Evolutionary conservation across 2,329 filamentous ascomycete genomes (phyloP).

Genomic region (Trichoderma sp.): DNA sequence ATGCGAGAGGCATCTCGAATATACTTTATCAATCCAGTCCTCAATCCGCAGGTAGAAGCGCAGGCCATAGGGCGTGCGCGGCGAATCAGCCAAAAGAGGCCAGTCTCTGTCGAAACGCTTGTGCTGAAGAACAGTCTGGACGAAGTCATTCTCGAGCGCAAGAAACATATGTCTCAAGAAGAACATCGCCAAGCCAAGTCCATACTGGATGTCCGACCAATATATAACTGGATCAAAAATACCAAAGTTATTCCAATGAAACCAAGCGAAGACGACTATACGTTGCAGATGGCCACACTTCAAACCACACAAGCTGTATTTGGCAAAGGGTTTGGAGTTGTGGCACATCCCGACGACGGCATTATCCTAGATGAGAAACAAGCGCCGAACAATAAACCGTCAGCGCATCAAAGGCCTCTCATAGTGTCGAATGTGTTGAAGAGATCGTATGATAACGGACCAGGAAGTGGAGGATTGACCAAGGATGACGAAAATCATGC

Average conservation of each 20-base stretch:
- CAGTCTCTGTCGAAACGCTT: slow-evolving; percentile 83
- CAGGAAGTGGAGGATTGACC: slow-evolving; percentile 24
- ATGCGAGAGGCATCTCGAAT: slow-evolving; percentile 80
- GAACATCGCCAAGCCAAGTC: slow-evolving; percentile 59
- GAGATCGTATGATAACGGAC: slow-evolving; percentile 29
- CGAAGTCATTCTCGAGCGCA: slow-evolving; percentile 75
- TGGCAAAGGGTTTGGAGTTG: slow-evolving; percentile 49
- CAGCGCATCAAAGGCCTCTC: background rate
- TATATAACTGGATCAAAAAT: slow-evolving; percentile 62
- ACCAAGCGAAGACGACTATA: slow-evolving; percentile 35
- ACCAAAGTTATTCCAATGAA: slow-evolving; percentile 46
- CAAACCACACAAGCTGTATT: slow-evolving; percentile 52
- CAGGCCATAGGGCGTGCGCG: slow-evolving; percentile 91
- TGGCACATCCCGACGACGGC: slow-evolving; percentile 49
- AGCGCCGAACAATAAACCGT: background rate
- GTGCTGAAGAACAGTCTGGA: slow-evolving; percentile 80
- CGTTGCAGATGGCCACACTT: slow-evolving; percentile 53
- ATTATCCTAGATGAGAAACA: slow-evolving; percentile 38
- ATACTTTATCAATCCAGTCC: slow-evolving; percentile 86
- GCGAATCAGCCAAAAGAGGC: slow-evolving; percentile 78
- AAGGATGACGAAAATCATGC: background rate
- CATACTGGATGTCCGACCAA: slow-evolving; percentile 58
- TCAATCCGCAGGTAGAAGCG: slow-evolving; percentile 80
- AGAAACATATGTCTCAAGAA: slow-evolving; percentile 71
- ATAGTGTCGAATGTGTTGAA: slow-evolving; percentile 31